phyloP scores from a whole-genome alignment of 83 land plant species.

The Larix sibirica region DNA sequence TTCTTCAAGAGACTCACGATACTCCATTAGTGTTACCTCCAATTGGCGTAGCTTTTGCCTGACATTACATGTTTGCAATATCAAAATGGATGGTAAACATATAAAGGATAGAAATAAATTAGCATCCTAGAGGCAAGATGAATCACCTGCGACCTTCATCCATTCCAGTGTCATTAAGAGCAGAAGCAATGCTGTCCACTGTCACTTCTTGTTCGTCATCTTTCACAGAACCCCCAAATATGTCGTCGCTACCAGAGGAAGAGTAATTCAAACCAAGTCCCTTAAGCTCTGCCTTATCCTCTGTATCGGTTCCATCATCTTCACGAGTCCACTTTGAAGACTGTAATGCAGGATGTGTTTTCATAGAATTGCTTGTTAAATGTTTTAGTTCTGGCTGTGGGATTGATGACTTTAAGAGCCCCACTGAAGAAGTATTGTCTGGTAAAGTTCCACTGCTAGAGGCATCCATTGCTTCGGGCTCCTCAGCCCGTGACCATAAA shows the following conservation, averaged over 20 bases:
- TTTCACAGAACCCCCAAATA: constrained; percentile 42
- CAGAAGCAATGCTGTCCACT: constrained; percentile 31
- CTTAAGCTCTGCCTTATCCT: constrained; percentile 43
- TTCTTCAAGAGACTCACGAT: constrained; percentile 97
- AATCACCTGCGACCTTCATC: constrained; percentile 89
- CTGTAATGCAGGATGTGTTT: constrained; percentile 76
- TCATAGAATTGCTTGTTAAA: constrained; percentile 45
- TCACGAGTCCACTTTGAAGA: constrained; percentile 96
- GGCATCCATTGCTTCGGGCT: background rate
- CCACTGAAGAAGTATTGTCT: constrained; percentile 20
- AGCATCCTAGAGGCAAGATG: background rate
- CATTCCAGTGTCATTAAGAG: constrained; percentile 55
- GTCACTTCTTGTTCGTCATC: constrained; percentile 49
- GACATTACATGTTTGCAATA: constrained; percentile 17
- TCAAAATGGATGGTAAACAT: background rate
- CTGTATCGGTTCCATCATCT: constrained; percentile 87
- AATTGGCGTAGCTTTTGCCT: constrained; percentile 93
- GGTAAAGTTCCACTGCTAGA: background rate
- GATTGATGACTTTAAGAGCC: constrained; percentile 40
- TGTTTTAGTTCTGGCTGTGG: constrained; percentile 64
- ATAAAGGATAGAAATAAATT: background rate
- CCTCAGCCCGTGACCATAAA: constrained; percentile 3
- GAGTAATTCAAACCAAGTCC: constrained; percentile 84
- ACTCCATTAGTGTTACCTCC: constrained; percentile 91
- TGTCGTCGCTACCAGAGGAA: constrained; percentile 91